phyloP scores from a whole-genome alignment of 2,329 filamentous ascomycete species.

The Exserohilum turcica region DNA sequence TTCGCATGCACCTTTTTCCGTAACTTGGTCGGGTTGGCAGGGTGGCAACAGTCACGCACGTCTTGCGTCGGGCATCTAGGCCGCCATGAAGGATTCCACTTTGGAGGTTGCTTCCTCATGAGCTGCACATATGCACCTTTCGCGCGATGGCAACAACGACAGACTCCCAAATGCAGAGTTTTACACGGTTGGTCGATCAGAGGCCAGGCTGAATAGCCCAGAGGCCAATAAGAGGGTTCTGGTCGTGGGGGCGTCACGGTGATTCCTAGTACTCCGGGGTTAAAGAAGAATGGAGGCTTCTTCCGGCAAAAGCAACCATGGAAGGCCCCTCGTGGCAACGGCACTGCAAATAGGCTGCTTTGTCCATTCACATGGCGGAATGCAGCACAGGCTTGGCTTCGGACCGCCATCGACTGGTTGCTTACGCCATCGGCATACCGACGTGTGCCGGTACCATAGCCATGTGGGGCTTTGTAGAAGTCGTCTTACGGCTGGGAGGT shows the following conservation, averaged over 20 bases:
- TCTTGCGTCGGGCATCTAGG: neutral
- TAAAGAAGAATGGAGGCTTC: neutral
- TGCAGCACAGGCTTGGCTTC: neutral
- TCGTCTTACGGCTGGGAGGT: neutral
- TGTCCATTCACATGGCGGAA: neutral
- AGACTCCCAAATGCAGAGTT: no score
- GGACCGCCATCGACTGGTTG: slow-evolving; percentile 11
- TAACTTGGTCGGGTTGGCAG: neutral
- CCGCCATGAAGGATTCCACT: neutral
- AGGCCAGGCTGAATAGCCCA: no score
- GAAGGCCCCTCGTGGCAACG: neutral
- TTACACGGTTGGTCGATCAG: no score
- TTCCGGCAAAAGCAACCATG: neutral
- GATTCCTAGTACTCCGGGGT: no score
- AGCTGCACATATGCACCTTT: neutral
- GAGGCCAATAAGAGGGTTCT: neutral
- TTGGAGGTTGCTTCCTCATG: neutral
- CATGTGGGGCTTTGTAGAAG: neutral
- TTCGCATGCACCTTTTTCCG: neutral
- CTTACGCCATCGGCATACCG: slow-evolving; percentile 28
- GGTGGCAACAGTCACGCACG: neutral
- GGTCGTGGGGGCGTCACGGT: no score
- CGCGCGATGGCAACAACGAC: neutral
- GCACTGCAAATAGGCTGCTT: neutral
- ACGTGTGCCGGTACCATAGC: slow-evolving; percentile 10